Conservation (phyloP, 495 filamentous ascomycete genomes). For the Talaromyces stipitatus region DNA sequence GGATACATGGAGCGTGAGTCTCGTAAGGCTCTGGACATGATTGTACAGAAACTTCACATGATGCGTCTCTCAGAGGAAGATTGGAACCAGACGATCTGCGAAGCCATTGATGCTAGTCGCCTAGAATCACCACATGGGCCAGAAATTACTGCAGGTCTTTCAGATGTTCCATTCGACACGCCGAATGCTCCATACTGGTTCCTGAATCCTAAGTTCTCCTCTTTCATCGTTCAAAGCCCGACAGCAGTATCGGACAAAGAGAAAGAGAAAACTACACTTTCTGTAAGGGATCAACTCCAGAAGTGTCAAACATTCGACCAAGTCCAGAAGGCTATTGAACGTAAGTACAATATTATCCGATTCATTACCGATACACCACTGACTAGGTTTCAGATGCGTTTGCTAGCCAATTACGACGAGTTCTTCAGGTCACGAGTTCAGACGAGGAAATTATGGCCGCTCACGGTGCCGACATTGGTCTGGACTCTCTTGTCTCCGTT, state of each 20-base stretch:
- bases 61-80: conserved; percentile 35
- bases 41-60: background rate
- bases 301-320: background rate
- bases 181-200: background rate
- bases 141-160: conserved; percentile 19
- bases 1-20: conserved; percentile 29
- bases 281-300: background rate
- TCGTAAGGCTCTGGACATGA: background rate
- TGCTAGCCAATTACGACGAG: background rate
- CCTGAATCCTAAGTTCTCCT: conserved; percentile 21
- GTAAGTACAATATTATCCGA: too few relatives aligned
- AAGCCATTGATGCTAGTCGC: conserved; percentile 8
- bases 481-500: conserved; percentile 30
- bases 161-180: background rate
- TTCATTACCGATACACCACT: background rate
- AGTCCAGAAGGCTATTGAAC: background rate
- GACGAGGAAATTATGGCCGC: background rate
- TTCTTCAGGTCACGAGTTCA: conserved; percentile 3
- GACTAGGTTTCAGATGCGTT: background rate
- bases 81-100: conserved; percentile 32
- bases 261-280: background rate
- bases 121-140: conserved; percentile 14
- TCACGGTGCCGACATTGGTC: conserved; percentile 17
- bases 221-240: background rate
- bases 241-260: background rate